Conservation (phyloP, 2,329 filamentous ascomycete genomes). For the Cadophora sp. region DNA sequence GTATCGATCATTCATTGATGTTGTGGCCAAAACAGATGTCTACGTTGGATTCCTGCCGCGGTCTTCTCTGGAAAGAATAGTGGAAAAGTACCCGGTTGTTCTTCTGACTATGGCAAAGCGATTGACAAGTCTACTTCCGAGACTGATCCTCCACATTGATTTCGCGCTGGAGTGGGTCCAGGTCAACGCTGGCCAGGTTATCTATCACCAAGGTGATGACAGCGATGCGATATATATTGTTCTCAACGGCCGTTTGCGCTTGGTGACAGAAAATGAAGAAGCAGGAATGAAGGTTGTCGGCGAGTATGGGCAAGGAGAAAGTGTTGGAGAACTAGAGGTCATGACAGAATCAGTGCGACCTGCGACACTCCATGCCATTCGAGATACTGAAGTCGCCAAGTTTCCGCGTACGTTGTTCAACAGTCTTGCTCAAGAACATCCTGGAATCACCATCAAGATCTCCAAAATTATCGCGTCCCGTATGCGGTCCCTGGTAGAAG, state of each 20-base stretch:
- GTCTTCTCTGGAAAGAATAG: conserved; percentile 85
- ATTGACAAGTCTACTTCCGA: conserved; percentile 85
- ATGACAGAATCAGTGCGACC: conserved; percentile 93
- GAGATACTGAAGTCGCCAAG: conserved; percentile 94
- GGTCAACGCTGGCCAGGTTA: conserved; percentile 91
- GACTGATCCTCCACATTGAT: conserved; percentile 93
- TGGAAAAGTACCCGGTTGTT: conserved; percentile 90
- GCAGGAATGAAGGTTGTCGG: conserved; percentile 86
- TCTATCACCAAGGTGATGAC: conserved; percentile 92
- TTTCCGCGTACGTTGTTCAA: conserved; percentile 97
- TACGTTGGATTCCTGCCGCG: conserved; percentile 95
- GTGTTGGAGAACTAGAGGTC: conserved; percentile 95
- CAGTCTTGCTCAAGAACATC: conserved; percentile 94
- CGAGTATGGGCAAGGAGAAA: conserved; percentile 96
- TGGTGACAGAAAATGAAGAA: conserved; percentile 81
- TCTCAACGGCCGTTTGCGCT: conserved; percentile 86
- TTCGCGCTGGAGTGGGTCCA: conserved; percentile 99
- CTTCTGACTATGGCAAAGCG: conserved; percentile 95
- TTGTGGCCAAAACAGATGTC: conserved; percentile 96
- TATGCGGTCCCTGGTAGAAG: conserved; percentile 88
- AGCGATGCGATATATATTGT: conserved; percentile 99
- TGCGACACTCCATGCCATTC: conserved; percentile 91
- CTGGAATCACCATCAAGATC: conserved; percentile 98
- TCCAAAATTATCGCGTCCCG: conserved; percentile 97
- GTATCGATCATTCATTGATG: conserved; percentile 94